Conservation (phyloP, 345 rosid genomes). For the Adansonia digitata region DNA sequence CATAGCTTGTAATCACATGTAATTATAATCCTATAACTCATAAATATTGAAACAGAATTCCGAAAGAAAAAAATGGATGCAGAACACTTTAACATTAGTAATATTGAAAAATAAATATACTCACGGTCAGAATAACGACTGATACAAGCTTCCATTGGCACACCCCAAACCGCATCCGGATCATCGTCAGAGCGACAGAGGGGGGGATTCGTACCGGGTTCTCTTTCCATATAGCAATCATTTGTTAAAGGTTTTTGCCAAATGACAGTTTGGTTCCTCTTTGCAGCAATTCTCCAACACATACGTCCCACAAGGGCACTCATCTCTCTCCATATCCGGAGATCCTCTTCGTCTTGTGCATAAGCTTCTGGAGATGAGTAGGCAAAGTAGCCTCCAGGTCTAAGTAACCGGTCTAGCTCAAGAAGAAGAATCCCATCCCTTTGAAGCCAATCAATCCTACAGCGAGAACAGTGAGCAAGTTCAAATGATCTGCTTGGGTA, state of each 20-base stretch:
- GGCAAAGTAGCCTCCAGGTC: slow-evolving; percentile 98
- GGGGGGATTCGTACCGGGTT: slow-evolving; percentile 83
- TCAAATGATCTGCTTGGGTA: slow-evolving; percentile 99
- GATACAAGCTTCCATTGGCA: slow-evolving; percentile 91
- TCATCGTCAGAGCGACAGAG: slow-evolving; percentile 81
- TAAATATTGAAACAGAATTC: not conserved
- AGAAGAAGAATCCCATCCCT: slow-evolving; percentile 97
- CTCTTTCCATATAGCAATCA: slow-evolving; percentile 82
- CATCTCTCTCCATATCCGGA: slow-evolving; percentile 91
- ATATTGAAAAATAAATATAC: slow-evolving; percentile 24
- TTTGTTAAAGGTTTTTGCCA: slow-evolving; percentile 93
- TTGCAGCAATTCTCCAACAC: slow-evolving; percentile 96
- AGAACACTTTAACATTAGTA: not conserved
- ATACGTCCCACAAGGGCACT: slow-evolving; percentile 83
- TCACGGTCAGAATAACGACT: slow-evolving; percentile 82
- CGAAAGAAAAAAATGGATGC: not conserved
- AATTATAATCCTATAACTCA: not conserved
- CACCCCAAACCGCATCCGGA: slow-evolving; percentile 87
- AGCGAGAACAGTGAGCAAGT: slow-evolving; percentile 94
- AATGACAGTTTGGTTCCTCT: slow-evolving; percentile 90
- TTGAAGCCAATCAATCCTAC: slow-evolving; percentile 99
- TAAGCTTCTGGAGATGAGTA: slow-evolving; percentile 99
- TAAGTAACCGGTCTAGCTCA: slow-evolving; percentile 89
- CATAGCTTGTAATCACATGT: not conserved
- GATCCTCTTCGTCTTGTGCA: slow-evolving; percentile 95